Evolutionary conservation across 768 basidiomycete species (phyloP), one percentile per base, ranked within the genome.

Genomic region (Phlebiopsis gigantea): DNA sequence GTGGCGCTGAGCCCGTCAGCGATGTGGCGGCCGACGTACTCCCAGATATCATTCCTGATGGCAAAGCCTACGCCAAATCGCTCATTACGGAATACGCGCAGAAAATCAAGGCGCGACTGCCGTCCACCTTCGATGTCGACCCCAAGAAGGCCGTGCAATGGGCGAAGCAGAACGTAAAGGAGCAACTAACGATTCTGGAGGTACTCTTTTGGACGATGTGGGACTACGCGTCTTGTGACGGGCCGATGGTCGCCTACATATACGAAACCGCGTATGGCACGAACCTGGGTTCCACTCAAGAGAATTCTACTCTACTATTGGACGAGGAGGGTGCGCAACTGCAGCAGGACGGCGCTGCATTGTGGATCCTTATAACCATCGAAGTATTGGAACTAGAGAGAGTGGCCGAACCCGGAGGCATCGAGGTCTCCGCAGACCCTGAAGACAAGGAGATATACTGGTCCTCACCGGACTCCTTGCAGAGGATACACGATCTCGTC

Each of bases 171-270:
- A 87, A 82, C 64, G 66, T 79, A 29, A 82, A 80, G 64, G 87
- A 94, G 65, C 95, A 96, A 68, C 73, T 93, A 42, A 83, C 85
- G 10, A 66, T 93, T 43, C 73, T 97, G 48, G 92, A 97, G 62
- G 82, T 95, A 30, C 75, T 97, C 45, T 98, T 97, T 70, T 91
- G 90, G 83, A 79, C 84, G 4, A 86, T 93, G 81, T 95, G 88
- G 84, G 83, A 80, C 12, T 85, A 83, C 56, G 80, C 82, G 10
- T 70, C 85, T 0, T 86, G 89, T 62, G 79, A 75, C 34, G 89
- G 86, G 1, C 72, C 79, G 3, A 65, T 88, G 55, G 84, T 91
- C 26, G 75, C 78, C 61, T 72, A 74, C 53, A 78, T 93, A 34
- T 82, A 84, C 67, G 77, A 85, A 57, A 76, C 83, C 1, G 84